phyloP scores from a whole-genome alignment of 352 stramenopile genomes.

The Pythium utonaiense region DNA sequence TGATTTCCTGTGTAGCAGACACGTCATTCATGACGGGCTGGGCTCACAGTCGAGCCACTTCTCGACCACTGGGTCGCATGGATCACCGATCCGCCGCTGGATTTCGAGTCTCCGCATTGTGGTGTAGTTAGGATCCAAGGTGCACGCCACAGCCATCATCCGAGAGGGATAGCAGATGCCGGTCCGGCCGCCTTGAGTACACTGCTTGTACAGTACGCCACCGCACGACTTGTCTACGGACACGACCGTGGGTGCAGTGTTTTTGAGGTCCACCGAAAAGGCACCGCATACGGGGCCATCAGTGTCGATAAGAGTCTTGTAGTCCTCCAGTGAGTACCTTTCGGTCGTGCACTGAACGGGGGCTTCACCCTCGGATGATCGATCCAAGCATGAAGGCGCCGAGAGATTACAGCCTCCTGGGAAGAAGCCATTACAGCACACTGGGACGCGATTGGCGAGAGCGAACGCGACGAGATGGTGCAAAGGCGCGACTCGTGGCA shows the following conservation, averaged over 20 bases:
- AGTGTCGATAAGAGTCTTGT: background rate
- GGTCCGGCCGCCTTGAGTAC: background rate
- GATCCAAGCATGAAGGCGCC: constrained; percentile 9
- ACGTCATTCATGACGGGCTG: no score
- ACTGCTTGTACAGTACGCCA: constrained; percentile 16
- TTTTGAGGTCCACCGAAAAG: constrained; percentile 1
- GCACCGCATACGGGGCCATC: background rate
- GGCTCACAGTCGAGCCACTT: constrained; percentile 15
- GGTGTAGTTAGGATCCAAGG: background rate
- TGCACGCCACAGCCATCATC: constrained; percentile 5
- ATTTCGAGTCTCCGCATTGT: constrained; percentile 17
- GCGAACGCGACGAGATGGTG: background rate
- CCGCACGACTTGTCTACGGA: constrained; percentile 4
- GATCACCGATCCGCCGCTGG: constrained; percentile 2
- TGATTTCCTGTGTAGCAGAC: no score
- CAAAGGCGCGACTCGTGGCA: background rate
- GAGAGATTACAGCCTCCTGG: constrained; percentile 11
- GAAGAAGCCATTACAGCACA: constrained; percentile 24
- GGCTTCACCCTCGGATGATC: constrained; percentile 3
- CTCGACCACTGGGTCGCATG: constrained; percentile 14
- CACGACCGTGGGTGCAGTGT: background rate
- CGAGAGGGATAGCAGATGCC: constrained; percentile 15
- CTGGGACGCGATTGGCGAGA: background rate
- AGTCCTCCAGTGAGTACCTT: background rate
- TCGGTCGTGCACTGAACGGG: background rate